A percentile compares a stretch with the other conserved stretches of the same genome.
Evolutionary conservation across 169 alveolate species (phyloP).

Genomic region (Eimeria praecox): DNA sequence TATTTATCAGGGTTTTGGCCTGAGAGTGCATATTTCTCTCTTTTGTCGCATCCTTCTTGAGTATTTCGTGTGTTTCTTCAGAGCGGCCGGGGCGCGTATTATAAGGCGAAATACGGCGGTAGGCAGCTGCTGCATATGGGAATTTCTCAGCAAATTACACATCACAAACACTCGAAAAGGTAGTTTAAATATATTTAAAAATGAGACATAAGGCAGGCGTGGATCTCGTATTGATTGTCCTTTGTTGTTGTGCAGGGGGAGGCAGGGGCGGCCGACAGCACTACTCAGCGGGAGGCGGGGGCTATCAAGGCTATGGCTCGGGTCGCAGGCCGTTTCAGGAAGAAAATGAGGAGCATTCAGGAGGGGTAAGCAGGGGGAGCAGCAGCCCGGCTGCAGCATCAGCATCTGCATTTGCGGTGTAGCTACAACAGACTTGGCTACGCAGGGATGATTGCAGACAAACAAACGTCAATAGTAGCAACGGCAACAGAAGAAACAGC

Average conservation of each 20-base stretch:
- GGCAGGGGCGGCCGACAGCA: constrained; percentile 41
- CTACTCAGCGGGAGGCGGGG: not conserved
- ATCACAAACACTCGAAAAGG: not conserved
- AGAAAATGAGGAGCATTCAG: not conserved
- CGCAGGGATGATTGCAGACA: not conserved
- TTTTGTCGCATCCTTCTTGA: not conserved
- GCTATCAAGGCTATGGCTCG: not conserved
- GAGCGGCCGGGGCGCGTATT: constrained; percentile 81
- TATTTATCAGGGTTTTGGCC: not conserved
- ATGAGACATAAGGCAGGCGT: not conserved
- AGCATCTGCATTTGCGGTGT: not conserved
- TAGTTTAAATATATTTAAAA: not conserved
- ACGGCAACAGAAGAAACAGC: not conserved
- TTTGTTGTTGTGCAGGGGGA: constrained; percentile 46
- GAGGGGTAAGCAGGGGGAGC: not conserved
- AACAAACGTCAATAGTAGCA: no score
- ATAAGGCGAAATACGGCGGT: constrained; percentile 76
- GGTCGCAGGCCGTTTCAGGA: constrained; percentile 18
- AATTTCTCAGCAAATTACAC: not conserved
- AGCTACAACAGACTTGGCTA: not conserved
- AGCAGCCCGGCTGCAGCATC: not conserved
- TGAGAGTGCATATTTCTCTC: not conserved
- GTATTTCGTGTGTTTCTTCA: constrained; percentile 20
- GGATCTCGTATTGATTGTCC: not conserved
- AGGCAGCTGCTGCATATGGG: not conserved